phyloP scores from a whole-genome alignment of 805 yeast species.

The Candida suzukii region DNA sequence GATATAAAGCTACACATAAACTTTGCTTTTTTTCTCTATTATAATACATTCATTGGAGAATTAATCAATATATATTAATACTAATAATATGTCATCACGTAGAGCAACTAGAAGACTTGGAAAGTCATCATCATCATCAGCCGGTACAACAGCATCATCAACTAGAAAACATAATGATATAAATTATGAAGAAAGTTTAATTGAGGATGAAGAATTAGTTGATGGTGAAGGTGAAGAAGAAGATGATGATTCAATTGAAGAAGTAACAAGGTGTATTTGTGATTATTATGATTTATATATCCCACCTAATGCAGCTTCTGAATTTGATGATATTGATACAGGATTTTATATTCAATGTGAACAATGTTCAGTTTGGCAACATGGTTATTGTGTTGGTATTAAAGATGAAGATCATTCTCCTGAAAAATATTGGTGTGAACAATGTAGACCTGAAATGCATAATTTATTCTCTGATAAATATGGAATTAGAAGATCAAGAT shows the following conservation, averaged over 20 bases:
- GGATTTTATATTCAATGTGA: constrained; percentile 84
- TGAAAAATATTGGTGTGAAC: constrained; percentile 92
- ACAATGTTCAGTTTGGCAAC: constrained; percentile 94
- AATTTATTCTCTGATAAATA: constrained; percentile 38
- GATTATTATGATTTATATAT: constrained; percentile 39
- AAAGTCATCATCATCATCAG: neutral
- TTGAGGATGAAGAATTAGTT: constrained; percentile 12
- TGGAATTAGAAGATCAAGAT: constrained; percentile 41
- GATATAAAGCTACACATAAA: too few relatives aligned
- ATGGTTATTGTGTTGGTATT: constrained; percentile 91
- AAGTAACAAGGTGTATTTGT: constrained; percentile 50
- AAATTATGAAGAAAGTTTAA: neutral
- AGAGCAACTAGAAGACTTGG: neutral
- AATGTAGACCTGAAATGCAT: constrained; percentile 83
- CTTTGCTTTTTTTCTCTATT: too few relatives aligned
- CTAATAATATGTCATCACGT: neutral
- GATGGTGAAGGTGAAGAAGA: constrained; percentile 11
- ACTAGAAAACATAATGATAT: neutral
- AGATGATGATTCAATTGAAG: constrained; percentile 26
- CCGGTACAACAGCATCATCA: neutral
- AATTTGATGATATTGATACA: constrained; percentile 34
- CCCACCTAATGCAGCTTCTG: constrained; percentile 19
- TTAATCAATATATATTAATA: too few relatives aligned
- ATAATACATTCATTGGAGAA: too few relatives aligned
- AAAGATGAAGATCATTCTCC: constrained; percentile 70